Conservation (phyloP, 2,329 filamentous ascomycete genomes). For the Xylariaceae sp. region DNA sequence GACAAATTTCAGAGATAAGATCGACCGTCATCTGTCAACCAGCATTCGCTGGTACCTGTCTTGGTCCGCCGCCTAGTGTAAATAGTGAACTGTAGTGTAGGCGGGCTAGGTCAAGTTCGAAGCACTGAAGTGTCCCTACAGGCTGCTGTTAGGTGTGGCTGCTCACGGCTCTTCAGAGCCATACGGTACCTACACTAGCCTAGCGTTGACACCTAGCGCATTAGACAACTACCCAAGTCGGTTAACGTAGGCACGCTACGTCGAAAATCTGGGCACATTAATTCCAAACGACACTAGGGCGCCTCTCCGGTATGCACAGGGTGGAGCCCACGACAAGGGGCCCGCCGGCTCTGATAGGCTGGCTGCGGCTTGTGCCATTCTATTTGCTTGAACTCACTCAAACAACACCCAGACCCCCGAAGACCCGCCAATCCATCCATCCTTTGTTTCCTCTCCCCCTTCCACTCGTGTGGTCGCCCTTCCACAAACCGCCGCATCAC, state of each 20-base stretch:
- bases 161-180: background rate
- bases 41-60: background rate
- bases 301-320: background rate
- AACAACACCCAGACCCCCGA: background rate
- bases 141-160: background rate
- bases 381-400: background rate
- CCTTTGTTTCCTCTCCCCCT: constrained; percentile 14
- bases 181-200: background rate
- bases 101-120: background rate
- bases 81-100: background rate
- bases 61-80: background rate
- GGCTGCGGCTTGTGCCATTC: background rate
- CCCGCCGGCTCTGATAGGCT: background rate
- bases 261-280: background rate
- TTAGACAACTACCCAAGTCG: background rate
- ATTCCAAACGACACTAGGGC: background rate
- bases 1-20: background rate
- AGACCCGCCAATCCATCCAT: constrained; percentile 13
- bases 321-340: background rate
- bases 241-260: background rate
- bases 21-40: too few relatives aligned
- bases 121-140: background rate
- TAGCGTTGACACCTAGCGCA: background rate
- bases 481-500: constrained; percentile 17
- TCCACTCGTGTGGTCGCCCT: constrained; percentile 13